These are phyloP conservation scores for Cucurbita maxima DNA, from an alignment of 306 rosid genomes.

Conservation along the genomic window DNA sequence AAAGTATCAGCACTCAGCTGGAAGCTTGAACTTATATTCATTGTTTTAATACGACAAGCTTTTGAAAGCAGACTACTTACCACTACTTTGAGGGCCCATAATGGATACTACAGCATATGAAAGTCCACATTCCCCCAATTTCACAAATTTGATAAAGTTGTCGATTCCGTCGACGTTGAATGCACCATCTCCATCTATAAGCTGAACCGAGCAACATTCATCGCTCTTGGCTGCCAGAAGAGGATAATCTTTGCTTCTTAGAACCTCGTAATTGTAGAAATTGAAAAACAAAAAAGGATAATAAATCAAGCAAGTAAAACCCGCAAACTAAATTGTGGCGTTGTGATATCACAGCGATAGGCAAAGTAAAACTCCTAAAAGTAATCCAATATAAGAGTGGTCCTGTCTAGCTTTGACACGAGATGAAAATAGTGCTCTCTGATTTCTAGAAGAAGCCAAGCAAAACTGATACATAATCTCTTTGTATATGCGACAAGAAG, in stretches of 20 bases:
- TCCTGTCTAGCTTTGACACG: neutral
- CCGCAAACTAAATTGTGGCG: neutral
- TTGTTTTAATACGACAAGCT: neutral
- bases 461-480: neutral
- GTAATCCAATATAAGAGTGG: neutral
- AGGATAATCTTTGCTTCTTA: neutral
- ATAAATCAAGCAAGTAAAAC: neutral
- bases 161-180: slow-evolving; percentile 69
- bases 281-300: neutral
- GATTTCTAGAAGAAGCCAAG: neutral
- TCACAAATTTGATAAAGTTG: slow-evolving; percentile 62
- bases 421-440: neutral
- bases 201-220: slow-evolving; percentile 58
- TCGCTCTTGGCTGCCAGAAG: slow-evolving; percentile 31
- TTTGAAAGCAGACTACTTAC: slow-evolving; percentile 30
- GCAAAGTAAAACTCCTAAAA: neutral
- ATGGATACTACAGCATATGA: slow-evolving; percentile 90
- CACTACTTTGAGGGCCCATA: slow-evolving; percentile 99
- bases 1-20: neutral
- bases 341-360: neutral
- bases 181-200: slow-evolving; percentile 82
- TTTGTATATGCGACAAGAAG: neutral
- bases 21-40: neutral
- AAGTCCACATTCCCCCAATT: slow-evolving; percentile 81
- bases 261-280: neutral